Percentiles rank a stretch among this genome's conserved stretches.
phyloP scores from a whole-genome alignment of 2,329 filamentous ascomycete species.

The Colletotrichum euphorbiae region DNA sequence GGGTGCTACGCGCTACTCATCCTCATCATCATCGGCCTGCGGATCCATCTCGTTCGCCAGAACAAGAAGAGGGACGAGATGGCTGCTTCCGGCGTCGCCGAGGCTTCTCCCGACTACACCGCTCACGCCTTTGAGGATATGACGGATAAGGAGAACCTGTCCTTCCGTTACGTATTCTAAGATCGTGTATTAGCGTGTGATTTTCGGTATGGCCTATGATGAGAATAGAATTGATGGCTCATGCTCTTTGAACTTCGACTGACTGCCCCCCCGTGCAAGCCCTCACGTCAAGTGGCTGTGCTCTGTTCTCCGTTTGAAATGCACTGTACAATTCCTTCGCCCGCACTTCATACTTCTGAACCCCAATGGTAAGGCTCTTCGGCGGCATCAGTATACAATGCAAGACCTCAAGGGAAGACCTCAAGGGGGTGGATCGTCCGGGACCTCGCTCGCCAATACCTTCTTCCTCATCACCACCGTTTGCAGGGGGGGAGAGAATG shows the following conservation, averaged over 20 bases:
- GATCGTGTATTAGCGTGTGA: background rate
- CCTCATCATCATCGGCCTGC: constrained; percentile 65
- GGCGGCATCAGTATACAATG: too few relatives aligned
- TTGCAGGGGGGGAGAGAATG: too few relatives aligned
- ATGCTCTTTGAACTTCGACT: background rate
- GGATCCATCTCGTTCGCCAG: constrained; percentile 67
- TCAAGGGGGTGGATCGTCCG: too few relatives aligned
- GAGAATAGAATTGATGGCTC: background rate
- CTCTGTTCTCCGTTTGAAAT: background rate
- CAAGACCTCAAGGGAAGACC: too few relatives aligned
- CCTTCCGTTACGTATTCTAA: constrained; percentile 69
- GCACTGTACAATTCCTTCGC: too few relatives aligned
- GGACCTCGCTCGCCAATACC: too few relatives aligned
- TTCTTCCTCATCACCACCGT: too few relatives aligned
- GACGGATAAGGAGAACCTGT: constrained; percentile 71
- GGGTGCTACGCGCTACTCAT: constrained; percentile 75
- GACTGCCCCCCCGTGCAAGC: too few relatives aligned
- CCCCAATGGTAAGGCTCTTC: too few relatives aligned
- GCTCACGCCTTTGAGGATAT: constrained; percentile 71
- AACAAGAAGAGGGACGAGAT: constrained; percentile 69
- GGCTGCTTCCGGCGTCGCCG: constrained; percentile 53
- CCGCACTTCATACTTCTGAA: too few relatives aligned
- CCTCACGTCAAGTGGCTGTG: too few relatives aligned
- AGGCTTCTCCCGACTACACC: constrained; percentile 54
- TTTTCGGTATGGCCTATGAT: background rate